Percentiles rank a stretch among this genome's conserved stretches.
These are phyloP conservation scores for Trichoderma aggressivum DNA, from an alignment of 2,329 filamentous ascomycete species.

Conservation along the genomic window DNA sequence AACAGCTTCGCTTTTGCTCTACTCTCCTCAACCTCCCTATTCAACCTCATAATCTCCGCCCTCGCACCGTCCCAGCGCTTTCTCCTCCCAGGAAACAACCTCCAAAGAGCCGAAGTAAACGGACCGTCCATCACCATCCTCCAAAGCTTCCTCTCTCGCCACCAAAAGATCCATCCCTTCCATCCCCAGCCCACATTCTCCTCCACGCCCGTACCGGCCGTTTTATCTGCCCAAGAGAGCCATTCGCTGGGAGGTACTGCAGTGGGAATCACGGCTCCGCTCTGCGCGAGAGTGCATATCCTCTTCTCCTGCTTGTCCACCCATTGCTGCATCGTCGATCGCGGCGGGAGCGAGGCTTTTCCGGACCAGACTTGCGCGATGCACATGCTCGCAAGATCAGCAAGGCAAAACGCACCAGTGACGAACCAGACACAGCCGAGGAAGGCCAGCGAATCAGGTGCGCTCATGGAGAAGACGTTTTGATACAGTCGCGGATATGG, in stretches of 20 bases:
- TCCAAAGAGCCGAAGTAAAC: conserved; percentile 24
- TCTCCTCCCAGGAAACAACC: conserved; percentile 23
- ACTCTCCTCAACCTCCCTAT: neutral
- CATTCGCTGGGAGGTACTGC: conserved; percentile 25
- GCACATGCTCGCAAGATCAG: conserved; percentile 33
- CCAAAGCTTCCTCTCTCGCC: conserved; percentile 36
- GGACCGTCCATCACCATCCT: conserved; percentile 32
- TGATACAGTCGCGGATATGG: conserved; percentile 39
- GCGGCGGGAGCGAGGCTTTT: conserved; percentile 30
- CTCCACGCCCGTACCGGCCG: conserved; percentile 39
- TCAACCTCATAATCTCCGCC: conserved; percentile 4
- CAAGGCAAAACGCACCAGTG: conserved; percentile 26
- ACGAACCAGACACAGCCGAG: conserved; percentile 27
- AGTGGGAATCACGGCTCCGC: conserved; percentile 25
- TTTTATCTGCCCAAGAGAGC: conserved; percentile 28
- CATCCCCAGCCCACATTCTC: conserved; percentile 40
- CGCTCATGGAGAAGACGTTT: conserved; percentile 41
- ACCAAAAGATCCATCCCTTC: conserved; percentile 41
- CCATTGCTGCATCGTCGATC: conserved; percentile 33
- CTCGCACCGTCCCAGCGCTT: conserved; percentile 24
- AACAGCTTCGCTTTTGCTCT: neutral
- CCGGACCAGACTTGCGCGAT: conserved; percentile 29
- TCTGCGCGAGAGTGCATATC: conserved; percentile 22
- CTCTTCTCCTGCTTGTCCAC: conserved; percentile 23
- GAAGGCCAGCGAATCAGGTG: conserved; percentile 42